Base-by-base conservation (phyloP, 1,284 basidiomycete species). In the Ustilago loliicola region DNA sequence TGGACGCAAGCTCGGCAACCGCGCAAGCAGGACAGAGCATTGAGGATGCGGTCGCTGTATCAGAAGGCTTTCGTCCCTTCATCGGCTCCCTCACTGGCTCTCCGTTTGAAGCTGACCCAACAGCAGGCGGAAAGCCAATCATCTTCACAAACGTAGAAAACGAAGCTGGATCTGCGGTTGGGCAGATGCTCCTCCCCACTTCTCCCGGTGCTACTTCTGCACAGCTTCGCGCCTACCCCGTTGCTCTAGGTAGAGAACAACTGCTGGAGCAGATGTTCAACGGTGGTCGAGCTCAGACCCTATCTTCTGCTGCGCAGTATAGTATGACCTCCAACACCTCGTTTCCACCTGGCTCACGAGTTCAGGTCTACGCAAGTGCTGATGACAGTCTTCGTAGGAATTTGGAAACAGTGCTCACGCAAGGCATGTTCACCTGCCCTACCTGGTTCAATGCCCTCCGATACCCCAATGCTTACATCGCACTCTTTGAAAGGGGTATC, bases 61-160 rank as follows among this genome's bases (percentile, higher is more conserved):
- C 66, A 17, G 79, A 82, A 47, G 72, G 77, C 8, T 83, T 73
- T 59, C 51, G 81, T 32, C 80, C 80, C 0, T 72, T 75, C 7
- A 19, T 58, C n/a, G 80, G 77, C 25, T 17, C 36, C 0, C 79
- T 75, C 34, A 71, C 79, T 3, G 74, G 65, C 1, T 3, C 58
- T 6, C n/a, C 66, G 2, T 72, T 77, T 42, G 69, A 77, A 45
- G 13, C 15, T 10, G 29, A 68, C 17, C 69, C 74, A 0, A 29
- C 34, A 1, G 61, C 19, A 21, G 25, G 56, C 1, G 6, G 17
- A 7, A 80, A 71, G 54, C 48, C 63, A 21, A 48, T 81, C 40
- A 70, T 83, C 36, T 55, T 80, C 11, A 72, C 77, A 3, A 82
- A 76, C 25, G 80, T 83, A 23, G 56, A 61, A 36, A 83, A 83